Evolutionary conservation across 2,329 filamentous ascomycete species (phyloP).

Genomic region (Drechslerella dactyloides): DNA sequence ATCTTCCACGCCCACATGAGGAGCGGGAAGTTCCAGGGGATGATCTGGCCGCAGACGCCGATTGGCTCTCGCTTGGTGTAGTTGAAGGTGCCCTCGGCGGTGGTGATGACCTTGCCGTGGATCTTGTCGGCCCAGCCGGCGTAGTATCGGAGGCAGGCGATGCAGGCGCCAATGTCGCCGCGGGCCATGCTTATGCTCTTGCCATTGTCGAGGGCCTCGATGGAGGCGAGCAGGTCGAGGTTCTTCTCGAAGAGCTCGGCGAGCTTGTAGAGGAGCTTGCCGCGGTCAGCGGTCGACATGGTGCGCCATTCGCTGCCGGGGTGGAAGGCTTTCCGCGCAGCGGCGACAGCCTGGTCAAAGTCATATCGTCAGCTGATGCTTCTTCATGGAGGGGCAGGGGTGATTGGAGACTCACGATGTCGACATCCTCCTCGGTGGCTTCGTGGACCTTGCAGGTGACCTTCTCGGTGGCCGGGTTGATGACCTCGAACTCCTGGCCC

Average conservation of each 20-base stretch:
- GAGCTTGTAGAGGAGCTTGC: conserved; percentile 74
- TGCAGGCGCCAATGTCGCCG: conserved; percentile 73
- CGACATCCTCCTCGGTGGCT: conserved; percentile 84
- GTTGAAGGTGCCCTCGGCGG: conserved; percentile 77
- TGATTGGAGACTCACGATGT: conserved; percentile 55
- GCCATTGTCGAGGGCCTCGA: conserved; percentile 88
- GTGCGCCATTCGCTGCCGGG: conserved; percentile 67
- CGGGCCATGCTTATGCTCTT: conserved; percentile 79
- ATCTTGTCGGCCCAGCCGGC: conserved; percentile 93
- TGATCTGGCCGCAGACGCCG: conserved; percentile 84
- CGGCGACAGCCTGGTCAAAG: conserved; percentile 69
- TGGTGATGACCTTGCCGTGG: conserved; percentile 74
- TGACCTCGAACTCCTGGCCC: conserved; percentile 87
- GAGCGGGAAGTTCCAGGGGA: conserved; percentile 88
- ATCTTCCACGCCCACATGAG: conserved; percentile 79
- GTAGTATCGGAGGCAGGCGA: conserved; percentile 80
- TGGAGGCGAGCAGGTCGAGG: conserved; percentile 73
- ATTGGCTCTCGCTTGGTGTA: conserved; percentile 81
- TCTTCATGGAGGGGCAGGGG: background rate
- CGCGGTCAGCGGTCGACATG: conserved; percentile 73
- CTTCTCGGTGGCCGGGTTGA: conserved; percentile 86
- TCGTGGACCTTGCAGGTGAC: conserved; percentile 82
- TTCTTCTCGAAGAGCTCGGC: conserved; percentile 83
- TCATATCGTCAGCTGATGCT: background rate
- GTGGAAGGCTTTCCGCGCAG: conserved; percentile 85